Evolutionary conservation across 169 alveolate genomes (phyloP).

Genomic region (Toxoplasma gondii): DNA sequence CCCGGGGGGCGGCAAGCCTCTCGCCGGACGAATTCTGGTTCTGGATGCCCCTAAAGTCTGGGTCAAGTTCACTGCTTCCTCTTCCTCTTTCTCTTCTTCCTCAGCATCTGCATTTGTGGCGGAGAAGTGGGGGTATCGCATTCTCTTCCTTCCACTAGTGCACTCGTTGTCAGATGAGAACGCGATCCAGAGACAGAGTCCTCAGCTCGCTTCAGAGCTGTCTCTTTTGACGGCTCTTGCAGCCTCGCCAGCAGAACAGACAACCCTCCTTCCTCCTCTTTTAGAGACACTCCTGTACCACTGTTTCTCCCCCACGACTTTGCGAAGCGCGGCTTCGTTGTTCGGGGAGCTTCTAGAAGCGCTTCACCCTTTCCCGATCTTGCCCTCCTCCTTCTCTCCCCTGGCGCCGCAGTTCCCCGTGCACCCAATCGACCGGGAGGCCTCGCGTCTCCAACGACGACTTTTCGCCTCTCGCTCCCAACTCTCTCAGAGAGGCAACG

Average conservation of each 20-base stretch:
- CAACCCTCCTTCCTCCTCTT: neutral
- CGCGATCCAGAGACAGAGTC: slow-evolving; percentile 50
- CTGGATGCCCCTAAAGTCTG: neutral
- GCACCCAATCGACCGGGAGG: slow-evolving; percentile 4
- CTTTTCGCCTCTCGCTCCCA: neutral
- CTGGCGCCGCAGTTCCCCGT: neutral
- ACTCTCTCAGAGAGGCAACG: neutral
- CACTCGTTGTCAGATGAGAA: slow-evolving; percentile 51
- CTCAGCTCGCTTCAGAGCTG: slow-evolving; percentile 59
- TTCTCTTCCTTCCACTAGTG: slow-evolving; percentile 52
- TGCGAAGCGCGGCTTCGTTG: neutral
- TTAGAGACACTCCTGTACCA: neutral
- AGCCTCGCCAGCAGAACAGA: neutral
- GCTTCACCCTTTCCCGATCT: neutral
- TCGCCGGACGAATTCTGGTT: slow-evolving; percentile 7
- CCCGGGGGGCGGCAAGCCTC: slow-evolving; percentile 6
- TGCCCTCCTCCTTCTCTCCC: neutral
- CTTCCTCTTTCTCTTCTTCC: neutral
- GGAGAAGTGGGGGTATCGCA: slow-evolving; percentile 53
- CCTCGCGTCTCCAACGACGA: neutral
- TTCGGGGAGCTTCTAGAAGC: neutral
- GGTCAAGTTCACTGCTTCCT: neutral
- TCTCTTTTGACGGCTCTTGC: slow-evolving; percentile 50
- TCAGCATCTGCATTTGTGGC: neutral
- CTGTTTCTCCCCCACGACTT: slow-evolving; percentile 11